Base-by-base conservation (phyloP, 352 stramenopile genomes). In the Globisporangium splendens region DNA sequence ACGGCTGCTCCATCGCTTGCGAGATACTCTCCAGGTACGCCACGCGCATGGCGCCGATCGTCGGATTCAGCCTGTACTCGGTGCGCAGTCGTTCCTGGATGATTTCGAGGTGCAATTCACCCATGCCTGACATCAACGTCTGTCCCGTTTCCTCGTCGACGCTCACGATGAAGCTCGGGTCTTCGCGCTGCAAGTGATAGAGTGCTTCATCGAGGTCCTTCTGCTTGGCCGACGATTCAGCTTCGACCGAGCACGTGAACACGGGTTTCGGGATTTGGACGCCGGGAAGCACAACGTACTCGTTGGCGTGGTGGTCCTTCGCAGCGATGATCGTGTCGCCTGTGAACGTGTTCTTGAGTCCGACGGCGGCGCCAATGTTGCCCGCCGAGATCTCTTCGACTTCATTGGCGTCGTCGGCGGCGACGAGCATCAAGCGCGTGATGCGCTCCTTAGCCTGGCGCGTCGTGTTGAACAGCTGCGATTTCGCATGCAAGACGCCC, bases 71-170 rank as follows among this genome's bases (percentile, higher is more conserved):
- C 42, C 89, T 92, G 75, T 96, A 97, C 56, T 98, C 95, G 50
- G 82, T 75, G 22, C 71, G 75, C 35, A 98, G 62, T 12, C 95
- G 77, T 70, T 98, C 93, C 39, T 96, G 72, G 43, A 96, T 86
- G 56, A 98, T 95, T 63, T 98, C 90, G 49, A 98, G 79, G 56
- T 98, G 95, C 12, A 98, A 74, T 69, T 98, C 95, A 17, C 95
- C 95, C 75, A 98, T 90, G 24, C 97, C 97, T 62, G 84, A 98
- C 60, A 99, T 95, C 59, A 99, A 95, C 46, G 96, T 99, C 82
- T 99, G 93, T 28, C 98, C 98, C 8, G 90, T 99, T 62, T 99
- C 95, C 7, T 89, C 72, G 72, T 99, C 97, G 22, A 98, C 82
- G 39, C 84, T 86, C 2, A 99, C 93, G 33, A 97, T 78, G 55